Evolutionary conservation across 1,284 basidiomycete species (phyloP).

Genomic region (Tilletia caries): DNA sequence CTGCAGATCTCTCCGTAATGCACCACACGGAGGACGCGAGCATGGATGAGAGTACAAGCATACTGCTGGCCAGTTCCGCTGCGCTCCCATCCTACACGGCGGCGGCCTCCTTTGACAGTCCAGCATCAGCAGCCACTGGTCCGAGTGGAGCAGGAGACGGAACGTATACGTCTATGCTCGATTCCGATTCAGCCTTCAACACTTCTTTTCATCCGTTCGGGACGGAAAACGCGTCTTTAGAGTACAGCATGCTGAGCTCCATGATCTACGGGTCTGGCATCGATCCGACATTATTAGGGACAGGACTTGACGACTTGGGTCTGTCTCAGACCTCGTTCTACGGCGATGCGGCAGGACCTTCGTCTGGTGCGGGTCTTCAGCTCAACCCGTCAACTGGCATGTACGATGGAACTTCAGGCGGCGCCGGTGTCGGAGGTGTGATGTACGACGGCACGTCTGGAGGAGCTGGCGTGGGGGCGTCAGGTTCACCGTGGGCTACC

Average conservation of each 20-base stretch:
- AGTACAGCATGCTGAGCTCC: conserved; percentile 85
- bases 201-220: conserved; percentile 59
- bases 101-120: conserved; percentile 15
- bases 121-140: not conserved
- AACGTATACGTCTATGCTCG: not conserved
- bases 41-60: not conserved
- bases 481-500: not conserved
- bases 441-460: conserved; percentile 8
- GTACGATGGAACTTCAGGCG: conserved; percentile 10
- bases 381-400: not conserved
- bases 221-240: conserved; percentile 81
- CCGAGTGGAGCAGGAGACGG: not conserved
- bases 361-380: not conserved
- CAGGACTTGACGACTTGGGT: not conserved
- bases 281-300: conserved; percentile 31
- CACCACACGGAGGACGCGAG: not conserved
- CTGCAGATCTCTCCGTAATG: not conserved
- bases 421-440: not conserved
- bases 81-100: conserved; percentile 1
- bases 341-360: not conserved
- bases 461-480: not conserved
- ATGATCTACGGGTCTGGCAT: conserved; percentile 61
- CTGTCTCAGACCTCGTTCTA: not conserved
- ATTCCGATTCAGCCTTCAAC: conserved; percentile 5
- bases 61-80: not conserved